Evolutionary conservation across 257 asterid species (phyloP).

Genomic region (Penstemon barbatus): DNA sequence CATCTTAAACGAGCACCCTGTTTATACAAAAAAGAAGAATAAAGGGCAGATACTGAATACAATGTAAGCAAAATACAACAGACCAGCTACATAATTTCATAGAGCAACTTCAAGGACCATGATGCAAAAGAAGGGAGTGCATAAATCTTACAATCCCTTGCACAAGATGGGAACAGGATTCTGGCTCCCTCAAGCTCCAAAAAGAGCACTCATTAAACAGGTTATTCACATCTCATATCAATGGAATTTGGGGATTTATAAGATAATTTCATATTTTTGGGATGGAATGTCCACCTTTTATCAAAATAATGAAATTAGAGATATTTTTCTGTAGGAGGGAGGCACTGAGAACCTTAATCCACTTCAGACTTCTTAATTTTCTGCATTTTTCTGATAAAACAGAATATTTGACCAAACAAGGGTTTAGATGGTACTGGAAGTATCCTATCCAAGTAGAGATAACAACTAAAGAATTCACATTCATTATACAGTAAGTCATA

Average conservation of each 20-base stretch:
- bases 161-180: no score
- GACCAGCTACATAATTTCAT: conserved; percentile 1
- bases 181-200: neutral
- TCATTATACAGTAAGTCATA: no score
- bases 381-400: neutral
- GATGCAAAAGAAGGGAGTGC: neutral
- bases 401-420: neutral
- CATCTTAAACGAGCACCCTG: conserved; percentile 46
- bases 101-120: neutral
- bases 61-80: conserved; percentile 1
- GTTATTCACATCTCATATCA: neutral
- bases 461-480: neutral
- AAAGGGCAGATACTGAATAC: conserved; percentile 13
- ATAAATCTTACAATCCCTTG: neutral
- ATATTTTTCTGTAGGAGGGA: neutral
- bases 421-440: neutral
- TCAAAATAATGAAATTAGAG: conserved; percentile 1
- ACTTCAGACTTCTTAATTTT: neutral
- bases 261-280: neutral
- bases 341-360: conserved; percentile 7
- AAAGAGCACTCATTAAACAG: neutral
- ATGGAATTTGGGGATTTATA: neutral
- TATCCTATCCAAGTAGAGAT: conserved; percentile 5
- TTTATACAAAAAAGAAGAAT: conserved; percentile 16
- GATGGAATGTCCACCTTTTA: neutral